Conservation (phyloP, 345 rosid genomes). For the Citrus mangshanensis region DNA sequence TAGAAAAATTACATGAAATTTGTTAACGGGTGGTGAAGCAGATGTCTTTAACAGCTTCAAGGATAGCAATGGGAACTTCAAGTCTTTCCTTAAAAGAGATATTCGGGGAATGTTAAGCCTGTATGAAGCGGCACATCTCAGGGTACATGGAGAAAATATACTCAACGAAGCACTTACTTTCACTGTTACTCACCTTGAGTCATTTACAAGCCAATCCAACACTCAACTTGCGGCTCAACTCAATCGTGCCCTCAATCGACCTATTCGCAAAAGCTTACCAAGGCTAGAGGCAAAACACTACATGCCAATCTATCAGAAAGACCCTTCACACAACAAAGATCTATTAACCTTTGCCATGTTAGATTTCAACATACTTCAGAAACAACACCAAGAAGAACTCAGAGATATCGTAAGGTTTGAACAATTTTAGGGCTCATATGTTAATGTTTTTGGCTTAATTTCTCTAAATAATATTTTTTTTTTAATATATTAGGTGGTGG, state of each 20-base stretch:
- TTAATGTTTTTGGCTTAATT: too few relatives aligned
- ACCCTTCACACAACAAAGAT: constrained; percentile 10
- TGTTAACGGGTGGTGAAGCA: neutral
- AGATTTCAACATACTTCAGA: constrained; percentile 33
- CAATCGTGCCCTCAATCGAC: neutral
- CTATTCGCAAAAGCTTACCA: constrained; percentile 17
- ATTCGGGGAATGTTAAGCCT: constrained; percentile 23
- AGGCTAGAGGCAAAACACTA: constrained; percentile 21
- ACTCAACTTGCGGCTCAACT: constrained; percentile 9
- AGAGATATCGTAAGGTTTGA: constrained; percentile 7
- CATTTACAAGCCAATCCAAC: neutral
- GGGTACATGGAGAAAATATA: constrained; percentile 27
- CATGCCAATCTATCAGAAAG: constrained; percentile 26
- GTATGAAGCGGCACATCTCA: constrained; percentile 39
- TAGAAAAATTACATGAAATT: too few relatives aligned
- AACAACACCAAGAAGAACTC: constrained; percentile 33
- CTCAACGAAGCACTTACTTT: constrained; percentile 37
- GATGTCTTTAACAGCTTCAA: constrained; percentile 24
- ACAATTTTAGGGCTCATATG: too few relatives aligned
- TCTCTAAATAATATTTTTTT: too few relatives aligned
- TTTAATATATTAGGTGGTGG: constrained; percentile 36
- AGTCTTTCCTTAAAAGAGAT: neutral
- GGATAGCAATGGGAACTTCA: constrained; percentile 6
- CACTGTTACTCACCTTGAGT: constrained; percentile 18
- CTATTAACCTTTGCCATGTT: constrained; percentile 20